A percentile compares a stretch with the other conserved stretches of the same genome.
These are phyloP conservation scores for Chloranthus sessilifolius DNA, from an alignment of 164 flowering plant genomes.

Conservation along the genomic window DNA sequence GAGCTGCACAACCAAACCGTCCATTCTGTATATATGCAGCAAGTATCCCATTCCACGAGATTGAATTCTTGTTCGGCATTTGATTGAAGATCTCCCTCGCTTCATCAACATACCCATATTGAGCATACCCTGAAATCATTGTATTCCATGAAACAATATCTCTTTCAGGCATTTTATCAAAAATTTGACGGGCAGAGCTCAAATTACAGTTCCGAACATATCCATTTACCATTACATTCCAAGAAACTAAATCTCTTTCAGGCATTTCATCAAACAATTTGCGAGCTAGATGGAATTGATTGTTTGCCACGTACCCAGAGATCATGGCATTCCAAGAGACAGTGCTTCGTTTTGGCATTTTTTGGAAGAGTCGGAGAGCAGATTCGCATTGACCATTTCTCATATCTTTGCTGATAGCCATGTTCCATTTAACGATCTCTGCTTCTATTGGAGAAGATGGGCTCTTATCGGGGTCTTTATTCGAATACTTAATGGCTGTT, in stretches of 20 bases:
- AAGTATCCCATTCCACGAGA: conserved; percentile 86
- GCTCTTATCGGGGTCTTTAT: background rate
- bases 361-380: conserved; percentile 49
- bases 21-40: conserved; percentile 82
- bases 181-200: conserved; percentile 49
- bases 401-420: conserved; percentile 54
- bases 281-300: conserved; percentile 38
- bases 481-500: conserved; percentile 1
- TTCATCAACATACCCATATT: conserved; percentile 59
- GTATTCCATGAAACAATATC: conserved; percentile 90
- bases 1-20: conserved; percentile 55
- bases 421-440: conserved; percentile 53
- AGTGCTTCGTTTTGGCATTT: conserved; percentile 50
- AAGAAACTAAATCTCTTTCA: conserved; percentile 52
- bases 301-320: conserved; percentile 57
- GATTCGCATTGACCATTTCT: conserved; percentile 44
- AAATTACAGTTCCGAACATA: conserved; percentile 40
- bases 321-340: conserved; percentile 80
- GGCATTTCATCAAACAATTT: conserved; percentile 66
- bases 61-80: conserved; percentile 60
- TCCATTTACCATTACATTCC: conserved; percentile 81
- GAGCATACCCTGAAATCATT: conserved; percentile 73
- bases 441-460: conserved; percentile 19
- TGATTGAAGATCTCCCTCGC: conserved; percentile 57
- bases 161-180: conserved; percentile 64